Base-by-base conservation (phyloP, 2,329 filamentous ascomycete genomes). In the Verticillium zaregamsianum region DNA sequence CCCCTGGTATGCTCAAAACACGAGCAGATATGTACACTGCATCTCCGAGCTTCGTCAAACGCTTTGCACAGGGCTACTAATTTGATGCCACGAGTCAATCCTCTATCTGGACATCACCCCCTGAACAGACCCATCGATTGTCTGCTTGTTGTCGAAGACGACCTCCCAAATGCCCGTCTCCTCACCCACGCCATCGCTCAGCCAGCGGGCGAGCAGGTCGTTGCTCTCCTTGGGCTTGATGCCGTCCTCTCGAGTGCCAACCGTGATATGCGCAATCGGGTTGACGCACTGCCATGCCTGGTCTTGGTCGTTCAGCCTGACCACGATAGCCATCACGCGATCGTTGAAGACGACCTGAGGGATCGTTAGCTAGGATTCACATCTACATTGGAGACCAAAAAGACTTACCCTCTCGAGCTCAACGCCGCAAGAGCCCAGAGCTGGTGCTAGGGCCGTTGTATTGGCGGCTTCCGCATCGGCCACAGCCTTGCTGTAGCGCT, bases 181-280 rank as follows among this genome's bases (percentile, higher is more conserved):
- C 2, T 68, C 75, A 2, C 78, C 76, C 28, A 75, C 73, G 1
- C 83, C 85, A 33, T 74, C 66, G 65, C 89, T 81, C 64, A 95
- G 72, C 94, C 94, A 98, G 63, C 81, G 80, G 65, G 82, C 82
- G 62, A 99, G 75, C 70, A 99, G 68, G 63, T 92, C 88, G 71
- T 99, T 99, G 77, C 93, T 96, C 80, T 99, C 94, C 76, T 91
- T 93, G 0, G 95, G 94, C 79, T 97, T 98, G 69, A 98, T 86
- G 8, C 81, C 75, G 56, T 81, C 76, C 66, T 88, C 84, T 11
- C 87, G 86, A 0, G 95, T 99, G 23, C 95, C 95, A 8, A 98
- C 82, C 0, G 95, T 99, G 63, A 99, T 86, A 73, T 99, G 95
- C 12, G 93, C 87, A 35, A 96, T 82, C 15, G 82, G 76, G 71